A percentile compares a stretch with the other conserved stretches of the same genome.
phyloP scores from a whole-genome alignment of 129 eudicot genomes.

The Lactuca saligna region DNA sequence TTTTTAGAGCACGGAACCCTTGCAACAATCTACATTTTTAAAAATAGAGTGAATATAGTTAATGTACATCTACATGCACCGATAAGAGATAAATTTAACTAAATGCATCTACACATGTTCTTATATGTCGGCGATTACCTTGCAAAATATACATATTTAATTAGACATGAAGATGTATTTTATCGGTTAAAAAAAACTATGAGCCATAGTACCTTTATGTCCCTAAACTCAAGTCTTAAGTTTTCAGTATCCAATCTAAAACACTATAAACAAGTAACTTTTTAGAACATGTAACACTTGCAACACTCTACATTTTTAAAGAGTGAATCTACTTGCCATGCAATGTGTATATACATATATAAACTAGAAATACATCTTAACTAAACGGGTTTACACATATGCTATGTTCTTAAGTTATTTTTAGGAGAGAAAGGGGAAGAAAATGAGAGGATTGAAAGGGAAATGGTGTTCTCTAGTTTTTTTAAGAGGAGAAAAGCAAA shows the following conservation, averaged over 20 bases:
- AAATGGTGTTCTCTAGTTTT: no score
- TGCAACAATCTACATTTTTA: background rate
- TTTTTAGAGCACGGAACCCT: background rate
- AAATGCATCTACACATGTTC: constrained; percentile 2
- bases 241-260: background rate
- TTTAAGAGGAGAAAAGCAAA: no score
- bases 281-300: no score
- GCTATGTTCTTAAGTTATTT: no score
- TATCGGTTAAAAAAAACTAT: background rate
- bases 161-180: background rate
- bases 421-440: no score
- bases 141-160: background rate
- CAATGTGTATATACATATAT: no score
- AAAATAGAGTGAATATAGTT: background rate
- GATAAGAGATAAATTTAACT: background rate
- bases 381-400: no score
- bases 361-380: no score
- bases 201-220: background rate
- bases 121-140: background rate
- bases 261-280: background rate
- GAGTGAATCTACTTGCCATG: no score
- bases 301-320: no score
- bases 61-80: background rate
- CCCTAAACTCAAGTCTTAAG: background rate
- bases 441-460: no score